Conservation (phyloP, 2,329 filamentous ascomycete species). For the Aspergillus quadricinctus region DNA sequence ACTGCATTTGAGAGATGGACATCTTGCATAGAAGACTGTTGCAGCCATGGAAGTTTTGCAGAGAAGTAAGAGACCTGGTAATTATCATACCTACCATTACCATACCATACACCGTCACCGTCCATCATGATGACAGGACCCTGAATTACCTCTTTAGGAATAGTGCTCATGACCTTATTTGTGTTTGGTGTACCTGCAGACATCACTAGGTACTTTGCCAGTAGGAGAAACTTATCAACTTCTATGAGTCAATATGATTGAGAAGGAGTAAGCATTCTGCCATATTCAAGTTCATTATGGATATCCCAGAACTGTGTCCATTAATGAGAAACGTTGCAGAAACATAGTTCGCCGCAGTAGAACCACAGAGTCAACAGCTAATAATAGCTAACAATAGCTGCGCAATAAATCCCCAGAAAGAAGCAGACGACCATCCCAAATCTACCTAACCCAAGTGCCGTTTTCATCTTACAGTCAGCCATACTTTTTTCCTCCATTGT, state of each 20-base stretch:
- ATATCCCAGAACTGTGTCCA: not conserved
- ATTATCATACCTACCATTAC: not conserved
- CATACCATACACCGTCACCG: not conserved
- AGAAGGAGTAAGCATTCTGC: no score
- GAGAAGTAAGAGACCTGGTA: not conserved
- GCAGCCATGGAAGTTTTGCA: no score
- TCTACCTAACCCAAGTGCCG: not conserved
- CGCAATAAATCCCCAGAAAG: not conserved
- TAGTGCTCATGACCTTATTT: not conserved
- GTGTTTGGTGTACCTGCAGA: not conserved
- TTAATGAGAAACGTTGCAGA: not conserved
- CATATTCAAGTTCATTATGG: not conserved
- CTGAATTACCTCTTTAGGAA: not conserved
- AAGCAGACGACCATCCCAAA: not conserved
- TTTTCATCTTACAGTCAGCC: not conserved
- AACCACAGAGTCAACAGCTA: not conserved
- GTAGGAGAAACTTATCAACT: no score
- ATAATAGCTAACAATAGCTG: not conserved
- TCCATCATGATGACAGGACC: not conserved
- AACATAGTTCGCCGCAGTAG: not conserved
- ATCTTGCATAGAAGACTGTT: no score
- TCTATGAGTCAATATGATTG: no score
- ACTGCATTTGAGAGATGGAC: not conserved
- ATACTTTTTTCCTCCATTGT: slow-evolving; percentile 10
- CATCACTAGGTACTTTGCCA: not conserved